phyloP scores from a whole-genome alignment of 139 green algal species.

The Volvox reticuliferus region DNA sequence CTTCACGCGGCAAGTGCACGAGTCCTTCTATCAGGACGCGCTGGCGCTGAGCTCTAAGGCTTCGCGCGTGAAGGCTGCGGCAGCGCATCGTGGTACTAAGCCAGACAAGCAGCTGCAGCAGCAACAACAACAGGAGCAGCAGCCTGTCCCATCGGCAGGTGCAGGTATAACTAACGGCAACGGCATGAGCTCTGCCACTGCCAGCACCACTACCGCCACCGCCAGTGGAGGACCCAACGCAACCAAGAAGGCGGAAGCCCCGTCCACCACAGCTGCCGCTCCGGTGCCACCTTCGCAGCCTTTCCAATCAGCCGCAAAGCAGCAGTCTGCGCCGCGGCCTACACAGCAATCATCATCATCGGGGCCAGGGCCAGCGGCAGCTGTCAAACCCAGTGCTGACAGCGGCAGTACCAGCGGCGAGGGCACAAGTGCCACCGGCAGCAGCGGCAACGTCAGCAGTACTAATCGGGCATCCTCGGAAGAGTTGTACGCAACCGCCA shows the following conservation, averaged over 20 bases:
- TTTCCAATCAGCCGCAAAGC: neutral
- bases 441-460: too few relatives aligned
- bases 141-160: neutral
- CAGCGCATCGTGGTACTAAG: neutral
- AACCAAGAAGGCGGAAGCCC: neutral
- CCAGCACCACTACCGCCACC: neutral
- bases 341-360: neutral
- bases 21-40: conserved; percentile 22
- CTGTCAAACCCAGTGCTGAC: neutral
- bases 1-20: neutral
- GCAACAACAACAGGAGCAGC: neutral
- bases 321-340: neutral
- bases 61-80: neutral
- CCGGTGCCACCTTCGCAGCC: neutral
- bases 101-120: neutral
- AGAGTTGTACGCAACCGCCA: neutral
- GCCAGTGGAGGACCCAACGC: neutral
- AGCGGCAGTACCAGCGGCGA: neutral
- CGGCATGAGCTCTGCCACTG: neutral
- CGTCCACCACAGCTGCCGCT: neutral
- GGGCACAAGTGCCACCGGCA: neutral
- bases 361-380: neutral
- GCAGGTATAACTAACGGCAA: neutral
- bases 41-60: neutral
- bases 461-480: neutral